phyloP scores from a whole-genome alignment of 805 yeast genomes.

The Candida arabinofermentans region DNA sequence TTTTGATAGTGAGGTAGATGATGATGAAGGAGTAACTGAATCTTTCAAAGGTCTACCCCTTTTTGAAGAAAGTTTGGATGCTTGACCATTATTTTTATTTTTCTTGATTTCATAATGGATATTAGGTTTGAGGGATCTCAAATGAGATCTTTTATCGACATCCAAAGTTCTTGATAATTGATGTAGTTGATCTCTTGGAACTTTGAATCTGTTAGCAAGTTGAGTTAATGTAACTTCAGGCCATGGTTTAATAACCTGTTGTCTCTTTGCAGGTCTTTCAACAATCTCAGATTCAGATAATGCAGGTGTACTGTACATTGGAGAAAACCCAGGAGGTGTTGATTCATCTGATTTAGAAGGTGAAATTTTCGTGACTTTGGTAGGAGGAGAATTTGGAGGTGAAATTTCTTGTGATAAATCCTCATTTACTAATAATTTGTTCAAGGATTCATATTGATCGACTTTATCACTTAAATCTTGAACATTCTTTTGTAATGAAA shows the following conservation, averaged over 20 bases:
- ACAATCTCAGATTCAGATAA: slow-evolving; percentile 17
- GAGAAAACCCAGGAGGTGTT: slow-evolving; percentile 22
- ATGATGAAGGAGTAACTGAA: neutral
- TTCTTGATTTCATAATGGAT: neutral
- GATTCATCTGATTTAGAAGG: slow-evolving; percentile 6
- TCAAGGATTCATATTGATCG: slow-evolving; percentile 17
- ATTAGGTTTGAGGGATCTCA: slow-evolving; percentile 18
- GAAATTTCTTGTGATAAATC: slow-evolving; percentile 7
- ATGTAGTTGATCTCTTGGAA: slow-evolving; percentile 19
- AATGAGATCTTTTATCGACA: slow-evolving; percentile 11
- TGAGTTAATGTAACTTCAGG: slow-evolving; percentile 27
- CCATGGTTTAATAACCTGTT: slow-evolving; percentile 25
- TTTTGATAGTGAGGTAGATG: neutral
- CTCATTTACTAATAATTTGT: slow-evolving; percentile 15
- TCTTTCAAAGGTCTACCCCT: slow-evolving; percentile 1
- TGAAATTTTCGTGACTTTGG: slow-evolving; percentile 18
- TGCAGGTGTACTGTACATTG: slow-evolving; percentile 25
- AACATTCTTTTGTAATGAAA: slow-evolving; percentile 17
- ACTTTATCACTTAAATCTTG: slow-evolving; percentile 14
- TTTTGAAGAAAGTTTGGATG: neutral
- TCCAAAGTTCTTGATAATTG: slow-evolving; percentile 12
- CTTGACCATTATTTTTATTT: neutral
- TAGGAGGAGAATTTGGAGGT: slow-evolving; percentile 2
- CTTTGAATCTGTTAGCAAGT: slow-evolving; percentile 24
- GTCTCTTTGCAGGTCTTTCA: slow-evolving; percentile 17